phyloP scores from a whole-genome alignment of 805 yeast species.

The Blastobotrys parvus region DNA sequence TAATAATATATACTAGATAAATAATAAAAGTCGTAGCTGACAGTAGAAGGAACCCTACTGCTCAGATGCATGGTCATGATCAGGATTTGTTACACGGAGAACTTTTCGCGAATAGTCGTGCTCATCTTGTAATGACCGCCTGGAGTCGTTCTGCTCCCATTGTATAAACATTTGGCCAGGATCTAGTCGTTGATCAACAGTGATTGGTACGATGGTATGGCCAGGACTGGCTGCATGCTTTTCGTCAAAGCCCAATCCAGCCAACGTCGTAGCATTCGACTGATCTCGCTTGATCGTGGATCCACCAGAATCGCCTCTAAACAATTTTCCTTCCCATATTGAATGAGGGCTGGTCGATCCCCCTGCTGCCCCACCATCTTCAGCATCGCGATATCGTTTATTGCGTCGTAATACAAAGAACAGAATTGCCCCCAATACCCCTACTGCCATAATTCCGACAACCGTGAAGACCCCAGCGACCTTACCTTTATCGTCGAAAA shows the following conservation, averaged over 20 bases:
- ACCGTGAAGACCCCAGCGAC: conserved; percentile 82
- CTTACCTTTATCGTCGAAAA: conserved; percentile 62
- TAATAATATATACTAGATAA: no score
- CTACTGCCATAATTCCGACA: conserved; percentile 56
- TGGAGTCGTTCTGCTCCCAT: conserved; percentile 39
- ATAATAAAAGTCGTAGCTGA: neutral
- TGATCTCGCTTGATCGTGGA: conserved; percentile 10
- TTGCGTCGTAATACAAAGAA: conserved; percentile 30
- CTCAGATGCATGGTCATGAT: neutral
- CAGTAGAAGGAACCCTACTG: neutral
- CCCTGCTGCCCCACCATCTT: conserved; percentile 12
- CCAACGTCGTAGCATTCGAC: conserved; percentile 14
- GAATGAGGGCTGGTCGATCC: conserved; percentile 13
- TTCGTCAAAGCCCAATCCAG: conserved; percentile 20
- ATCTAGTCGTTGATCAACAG: conserved; percentile 54
- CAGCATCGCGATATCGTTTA: conserved; percentile 6
- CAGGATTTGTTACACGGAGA: conserved; percentile 46
- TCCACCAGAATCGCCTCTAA: conserved; percentile 4
- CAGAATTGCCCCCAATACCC: conserved; percentile 36
- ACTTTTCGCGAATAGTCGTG: conserved; percentile 51
- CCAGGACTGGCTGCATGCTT: conserved; percentile 23
- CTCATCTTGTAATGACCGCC: conserved; percentile 44
- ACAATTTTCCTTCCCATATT: conserved; percentile 9
- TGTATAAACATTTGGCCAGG: conserved; percentile 45
- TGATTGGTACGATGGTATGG: conserved; percentile 27